These are phyloP conservation scores for Xylariaceae sp. DNA, from an alignment of 2,329 filamentous ascomycete species.

Conservation along the genomic window DNA sequence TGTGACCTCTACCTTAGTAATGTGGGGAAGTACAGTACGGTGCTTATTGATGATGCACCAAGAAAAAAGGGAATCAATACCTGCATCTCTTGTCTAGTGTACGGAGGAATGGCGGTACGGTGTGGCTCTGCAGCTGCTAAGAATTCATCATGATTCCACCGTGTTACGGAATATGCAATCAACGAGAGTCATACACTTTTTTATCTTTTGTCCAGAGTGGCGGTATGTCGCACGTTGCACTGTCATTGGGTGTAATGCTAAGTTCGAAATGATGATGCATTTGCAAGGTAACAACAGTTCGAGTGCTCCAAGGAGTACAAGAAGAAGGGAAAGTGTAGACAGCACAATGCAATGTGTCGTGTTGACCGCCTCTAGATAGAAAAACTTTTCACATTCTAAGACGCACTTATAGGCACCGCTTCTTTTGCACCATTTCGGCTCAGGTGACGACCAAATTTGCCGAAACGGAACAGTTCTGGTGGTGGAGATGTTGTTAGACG, in stretches of 20 bases:
- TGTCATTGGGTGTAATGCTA: background rate
- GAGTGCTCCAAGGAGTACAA: background rate
- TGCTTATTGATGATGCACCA: background rate
- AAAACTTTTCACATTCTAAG: conserved; percentile 6
- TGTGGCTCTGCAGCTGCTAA: conserved; percentile 8
- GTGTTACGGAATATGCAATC: conserved; percentile 19
- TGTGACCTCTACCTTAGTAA: too few relatives aligned
- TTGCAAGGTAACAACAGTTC: background rate
- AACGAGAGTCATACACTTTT: background rate
- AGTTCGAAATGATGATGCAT: too few relatives aligned
- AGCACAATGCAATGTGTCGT: too few relatives aligned
- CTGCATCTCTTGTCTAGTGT: background rate
- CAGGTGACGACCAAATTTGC: conserved; percentile 26
- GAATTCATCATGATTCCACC: background rate
- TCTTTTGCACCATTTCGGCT: conserved; percentile 18
- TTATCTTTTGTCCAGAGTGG: background rate
- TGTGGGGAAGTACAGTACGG: background rate
- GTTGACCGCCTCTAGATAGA: too few relatives aligned
- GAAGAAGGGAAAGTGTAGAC: background rate
- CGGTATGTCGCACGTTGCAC: background rate
- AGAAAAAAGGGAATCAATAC: too few relatives aligned
- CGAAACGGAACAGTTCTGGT: conserved; percentile 13
- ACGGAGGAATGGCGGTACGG: background rate
- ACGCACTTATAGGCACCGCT: conserved; percentile 1
- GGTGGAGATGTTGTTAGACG: conserved; percentile 13